Base-by-base conservation (phyloP, 305 asterid genomes). In the Ruellia speciosa region DNA sequence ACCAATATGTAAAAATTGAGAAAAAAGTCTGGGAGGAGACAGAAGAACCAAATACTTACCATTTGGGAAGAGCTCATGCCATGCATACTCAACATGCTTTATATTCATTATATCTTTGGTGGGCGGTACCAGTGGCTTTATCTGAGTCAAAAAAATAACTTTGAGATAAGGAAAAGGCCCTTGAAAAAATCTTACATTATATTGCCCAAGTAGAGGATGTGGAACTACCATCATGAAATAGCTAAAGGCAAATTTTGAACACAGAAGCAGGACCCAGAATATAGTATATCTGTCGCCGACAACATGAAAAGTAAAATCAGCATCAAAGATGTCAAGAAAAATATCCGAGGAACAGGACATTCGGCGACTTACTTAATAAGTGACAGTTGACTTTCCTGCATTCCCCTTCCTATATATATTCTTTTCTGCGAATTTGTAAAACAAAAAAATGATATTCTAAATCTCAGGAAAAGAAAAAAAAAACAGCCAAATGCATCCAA, bases 401-500 rank as follows among this genome's bases (percentile, higher is more conserved):
- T 93, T 76, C 99, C 99, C 71, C 99, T 85, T 59, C 99, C 99
- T 35, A 93, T 93, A 45, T 93, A 93, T 72, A 93, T 84, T 68
- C 96, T 79, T 45, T 94, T 94, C 99, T 93, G 90, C 75, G 79
- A 58, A 69, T 72, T 49, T 62, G 53, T 59, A 66, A n/a, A 14
- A 56, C 43, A 24, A 41, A 15, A n/a, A 20, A 14, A 54, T 14
- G 37, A 20, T 33, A 56, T n/a, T 35, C 16, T 40, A 47, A 24
- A 56, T 37, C 39, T 18, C 33, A 60, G n/a, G n/a, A n/a, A n/a
- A n/a, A n/a, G n/a, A n/a, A n/a, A n/a, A n/a, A n/a, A 31, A 31
- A 60, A 50, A 19, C 49, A 43, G 16, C 2, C 49, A 12, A 43
- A 37, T 37, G 2, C 41, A 37, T 37, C 2, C 41, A 37, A 37